Evolutionary conservation across 2,329 filamentous ascomycete species (phyloP), one percentile per base, ranked within the genome.

Genomic region (Elsinoe perseae): DNA sequence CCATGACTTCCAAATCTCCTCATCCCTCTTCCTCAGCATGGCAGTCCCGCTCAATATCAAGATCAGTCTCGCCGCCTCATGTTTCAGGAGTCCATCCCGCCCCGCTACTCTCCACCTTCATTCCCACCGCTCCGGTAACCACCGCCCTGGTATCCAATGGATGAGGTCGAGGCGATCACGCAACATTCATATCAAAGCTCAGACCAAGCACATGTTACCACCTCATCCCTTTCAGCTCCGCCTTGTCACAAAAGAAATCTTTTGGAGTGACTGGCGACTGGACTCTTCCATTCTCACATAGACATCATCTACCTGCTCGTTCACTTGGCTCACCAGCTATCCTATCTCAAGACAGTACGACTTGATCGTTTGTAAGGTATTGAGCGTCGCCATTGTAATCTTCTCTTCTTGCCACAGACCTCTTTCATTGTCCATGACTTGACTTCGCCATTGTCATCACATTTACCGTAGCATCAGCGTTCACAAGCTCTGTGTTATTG

Each of bases 51-150:
- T 9, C 4, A 3, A 50, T 34, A 50, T 32, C 44, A 50, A 18
- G 25, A 50, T 30, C 21, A 16, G 23, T 18, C 18, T 18, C 25
- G 44, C 44, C 32, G 40, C 40, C 20, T 44, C 20, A 23, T 4
- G 40, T 44, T 44, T 44, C 40, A 44, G n/a, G 40, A 36, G 20
- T 16, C 23, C 18, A 21, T 44, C 18, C 21, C 21, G 6, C 32
- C 12, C 40, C 40, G 40, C 40, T 21, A 21, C 23, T 21, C 18
- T 12, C 10, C 40, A 21, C 23, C 40, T 25, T 12, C 10, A 44
- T 25, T 44, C 40, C 40, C 40, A 18, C n/a, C 40, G 40, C 40
- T 44, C 14, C n/a, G 40, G 40, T 44, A 44, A n/a, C 40, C 40
- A 18, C n/a, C 40, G 40, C 40, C 25, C 14, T 25, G 40, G 40